These are phyloP conservation scores for Suillus alpinus DNA, from an alignment of 768 basidiomycete genomes.

Conservation along the genomic window DNA sequence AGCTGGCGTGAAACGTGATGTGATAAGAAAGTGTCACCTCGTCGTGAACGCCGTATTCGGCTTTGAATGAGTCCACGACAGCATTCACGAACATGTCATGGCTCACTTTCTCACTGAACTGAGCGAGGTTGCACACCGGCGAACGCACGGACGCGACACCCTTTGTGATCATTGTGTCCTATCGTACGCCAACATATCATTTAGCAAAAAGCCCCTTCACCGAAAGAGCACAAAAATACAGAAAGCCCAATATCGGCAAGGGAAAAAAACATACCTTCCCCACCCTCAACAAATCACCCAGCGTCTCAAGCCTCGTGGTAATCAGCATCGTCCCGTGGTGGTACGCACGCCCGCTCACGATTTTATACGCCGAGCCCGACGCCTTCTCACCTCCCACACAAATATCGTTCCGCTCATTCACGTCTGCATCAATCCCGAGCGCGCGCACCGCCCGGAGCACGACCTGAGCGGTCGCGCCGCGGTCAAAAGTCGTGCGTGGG, in stretches of 20 bases:
- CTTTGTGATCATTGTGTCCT: constrained; percentile 81
- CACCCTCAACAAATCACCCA: constrained; percentile 70
- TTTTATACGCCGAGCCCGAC: constrained; percentile 97
- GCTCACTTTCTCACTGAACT: constrained; percentile 46
- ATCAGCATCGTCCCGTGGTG: constrained; percentile 99
- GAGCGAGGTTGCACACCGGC: constrained; percentile 80
- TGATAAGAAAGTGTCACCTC: constrained; percentile 22
- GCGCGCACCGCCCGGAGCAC: constrained; percentile 72
- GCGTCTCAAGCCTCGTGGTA: constrained; percentile 65
- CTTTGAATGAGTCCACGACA: constrained; percentile 63
- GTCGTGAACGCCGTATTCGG: constrained; percentile 47
- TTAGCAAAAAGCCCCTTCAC: not conserved
- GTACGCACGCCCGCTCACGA: constrained; percentile 86
- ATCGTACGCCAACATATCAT: not conserved
- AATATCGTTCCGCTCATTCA: constrained; percentile 92
- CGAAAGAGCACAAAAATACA: not conserved
- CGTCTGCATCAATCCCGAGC: constrained; percentile 70
- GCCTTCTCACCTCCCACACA: constrained; percentile 87
- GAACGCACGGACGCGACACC: constrained; percentile 91
- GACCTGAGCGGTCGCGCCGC: constrained; percentile 73
- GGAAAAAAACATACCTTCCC: constrained; percentile 51
- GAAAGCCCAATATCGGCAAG: not conserved
- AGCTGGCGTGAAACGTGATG: not conserved
- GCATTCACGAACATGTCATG: constrained; percentile 73
- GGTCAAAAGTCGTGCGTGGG: constrained; percentile 76